Evolutionary conservation across 106 monocot genomes (phyloP), one percentile per base, ranked within the genome.

Genomic region (Hemerocallis citrina): DNA sequence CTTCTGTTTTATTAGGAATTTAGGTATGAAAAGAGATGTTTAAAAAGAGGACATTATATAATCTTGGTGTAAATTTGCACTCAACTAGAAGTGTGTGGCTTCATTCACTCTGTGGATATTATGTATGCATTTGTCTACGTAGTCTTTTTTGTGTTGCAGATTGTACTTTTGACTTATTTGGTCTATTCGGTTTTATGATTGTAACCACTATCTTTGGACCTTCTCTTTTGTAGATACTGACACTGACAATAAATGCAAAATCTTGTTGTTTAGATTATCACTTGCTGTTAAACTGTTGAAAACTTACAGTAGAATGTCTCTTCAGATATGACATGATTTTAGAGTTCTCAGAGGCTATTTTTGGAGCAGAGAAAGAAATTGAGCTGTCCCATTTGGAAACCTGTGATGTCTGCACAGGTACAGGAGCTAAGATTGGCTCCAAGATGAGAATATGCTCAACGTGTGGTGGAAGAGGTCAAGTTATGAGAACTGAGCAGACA

Each of bases 401-500:
- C 45, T 96, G 96, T 73, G 87, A 88, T 52, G 56, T 69, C 7
- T 96, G 96, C 56, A 52, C 65, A 67, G 96, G 96, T 23, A 87
- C 84, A 43, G 96, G 96, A 65, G 81, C 84, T 34, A 96, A 88
- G 66, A 52, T 78, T 57, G 96, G 91, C 15, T 87, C 96, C 57
- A 91, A 84, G 61, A 77, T 90, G 84, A 84, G 84, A 79, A 66
- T 91, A 69, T 96, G 96, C 34, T 79, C 82, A 19, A 84, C 96
- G 15, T 96, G 96, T 77, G 96, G 96, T 55, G 96, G 96, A 67
- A 75, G 96, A 72, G 96, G 96, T 24, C 96, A 96, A 75, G 90
- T 96, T 34, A 96, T 96, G 96, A 73, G 84, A 70, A 96, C 96
- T 37, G 96, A 96, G 72, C 90, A 96, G 73, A 96, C 96, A 72